phyloP scores from a whole-genome alignment of 768 basidiomycete species.

The Polyporus arcularius region DNA sequence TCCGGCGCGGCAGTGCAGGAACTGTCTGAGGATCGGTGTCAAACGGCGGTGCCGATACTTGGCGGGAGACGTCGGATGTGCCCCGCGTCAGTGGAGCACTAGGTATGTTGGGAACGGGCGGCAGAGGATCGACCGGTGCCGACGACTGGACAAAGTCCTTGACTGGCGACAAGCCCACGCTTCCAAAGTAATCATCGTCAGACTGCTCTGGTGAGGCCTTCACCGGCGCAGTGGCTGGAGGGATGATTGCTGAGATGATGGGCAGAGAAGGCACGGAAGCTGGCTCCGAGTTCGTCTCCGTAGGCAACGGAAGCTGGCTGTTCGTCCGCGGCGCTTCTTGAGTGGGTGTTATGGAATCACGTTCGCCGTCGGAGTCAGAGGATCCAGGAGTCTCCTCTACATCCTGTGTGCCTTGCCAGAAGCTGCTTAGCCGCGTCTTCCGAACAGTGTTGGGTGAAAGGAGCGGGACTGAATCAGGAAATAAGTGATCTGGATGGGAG shows the following conservation, averaged over 20 bases:
- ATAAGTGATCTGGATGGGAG: slow-evolving; percentile 43
- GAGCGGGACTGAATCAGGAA: slow-evolving; percentile 40
- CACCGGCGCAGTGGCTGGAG: slow-evolving; percentile 33
- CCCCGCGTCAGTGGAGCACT: neutral
- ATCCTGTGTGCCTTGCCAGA: slow-evolving; percentile 79
- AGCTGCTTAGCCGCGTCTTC: slow-evolving; percentile 61
- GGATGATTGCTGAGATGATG: neutral
- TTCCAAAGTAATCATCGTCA: slow-evolving; percentile 36
- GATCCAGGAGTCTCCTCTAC: slow-evolving; percentile 40
- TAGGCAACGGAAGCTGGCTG: neutral
- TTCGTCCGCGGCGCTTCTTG: neutral
- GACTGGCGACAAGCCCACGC: slow-evolving; percentile 8
- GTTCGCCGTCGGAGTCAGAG: slow-evolving; percentile 8
- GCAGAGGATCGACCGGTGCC: neutral
- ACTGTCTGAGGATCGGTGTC: slow-evolving; percentile 39
- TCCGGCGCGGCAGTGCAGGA: slow-evolving; percentile 51
- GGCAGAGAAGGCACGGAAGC: neutral
- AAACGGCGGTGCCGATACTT: slow-evolving; percentile 29
- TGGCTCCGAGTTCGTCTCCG: neutral
- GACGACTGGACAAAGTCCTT: neutral
- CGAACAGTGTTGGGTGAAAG: slow-evolving; percentile 41
- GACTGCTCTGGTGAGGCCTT: slow-evolving; percentile 11
- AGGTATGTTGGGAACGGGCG: neutral
- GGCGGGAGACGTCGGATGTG: slow-evolving; percentile 22
- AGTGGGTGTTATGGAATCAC: slow-evolving; percentile 25